Percentiles rank a stretch among this genome's conserved stretches.
Evolutionary conservation across 164 flowering plant species (phyloP).

Genomic region (Aristolochia californica): DNA sequence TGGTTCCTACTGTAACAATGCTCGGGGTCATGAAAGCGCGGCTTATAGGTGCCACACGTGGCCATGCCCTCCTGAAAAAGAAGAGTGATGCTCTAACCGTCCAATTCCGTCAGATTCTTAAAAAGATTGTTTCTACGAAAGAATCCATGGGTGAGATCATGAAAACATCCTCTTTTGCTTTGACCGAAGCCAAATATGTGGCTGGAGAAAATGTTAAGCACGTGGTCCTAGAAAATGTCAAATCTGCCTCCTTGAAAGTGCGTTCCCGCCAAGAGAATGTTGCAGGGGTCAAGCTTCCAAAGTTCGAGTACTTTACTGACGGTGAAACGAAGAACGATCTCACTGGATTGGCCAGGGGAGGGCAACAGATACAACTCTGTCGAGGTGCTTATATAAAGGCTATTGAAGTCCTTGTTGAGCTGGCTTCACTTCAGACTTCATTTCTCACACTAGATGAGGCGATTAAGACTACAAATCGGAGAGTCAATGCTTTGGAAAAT

Average conservation of each 20-base stretch:
- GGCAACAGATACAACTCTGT: slow-evolving; percentile 86
- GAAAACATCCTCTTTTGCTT: slow-evolving; percentile 77
- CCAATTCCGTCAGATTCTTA: slow-evolving; percentile 81
- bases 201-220: slow-evolving; percentile 94
- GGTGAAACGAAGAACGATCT: slow-evolving; percentile 87
- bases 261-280: slow-evolving; percentile 75
- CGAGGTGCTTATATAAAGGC: slow-evolving; percentile 75
- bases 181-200: slow-evolving; percentile 88
- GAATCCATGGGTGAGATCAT: slow-evolving; percentile 90
- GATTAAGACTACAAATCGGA: slow-evolving; percentile 87
- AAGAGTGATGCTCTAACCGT: slow-evolving; percentile 93
- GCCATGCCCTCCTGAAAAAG: slow-evolving; percentile 94
- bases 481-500: slow-evolving; percentile 96
- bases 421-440: slow-evolving; percentile 90
- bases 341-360: slow-evolving; percentile 93
- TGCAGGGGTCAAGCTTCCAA: slow-evolving; percentile 92
- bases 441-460: slow-evolving; percentile 90
- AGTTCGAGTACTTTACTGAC: slow-evolving; percentile 72
- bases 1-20: slow-evolving; percentile 92
- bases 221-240: slow-evolving; percentile 73
- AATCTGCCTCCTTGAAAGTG: slow-evolving; percentile 65
- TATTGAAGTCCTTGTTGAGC: slow-evolving; percentile 91
- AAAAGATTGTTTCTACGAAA: slow-evolving; percentile 76
- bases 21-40: slow-evolving; percentile 87
- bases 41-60: slow-evolving; percentile 90